phyloP scores from a whole-genome alignment of 192 early-diverging fungal genomes.

The Coemansia erecta region DNA sequence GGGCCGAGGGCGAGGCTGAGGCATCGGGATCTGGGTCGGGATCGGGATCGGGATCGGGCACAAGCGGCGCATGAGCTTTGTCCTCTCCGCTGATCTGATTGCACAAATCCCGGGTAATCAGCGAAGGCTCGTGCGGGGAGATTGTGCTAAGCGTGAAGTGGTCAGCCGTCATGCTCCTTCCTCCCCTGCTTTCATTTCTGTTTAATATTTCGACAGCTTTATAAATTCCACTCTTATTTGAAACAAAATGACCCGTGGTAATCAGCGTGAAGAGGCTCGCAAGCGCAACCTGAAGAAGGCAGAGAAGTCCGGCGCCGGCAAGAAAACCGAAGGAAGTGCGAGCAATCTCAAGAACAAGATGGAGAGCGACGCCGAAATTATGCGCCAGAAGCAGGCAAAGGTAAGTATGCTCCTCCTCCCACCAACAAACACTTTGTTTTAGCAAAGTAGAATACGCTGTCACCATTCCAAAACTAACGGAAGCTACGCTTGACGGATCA shows the following conservation, averaged over 20 bases:
- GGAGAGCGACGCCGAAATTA: slow-evolving; percentile 49
- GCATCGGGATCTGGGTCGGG: too few species aligned
- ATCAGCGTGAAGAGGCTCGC: slow-evolving; percentile 57
- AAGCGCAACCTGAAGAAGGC: slow-evolving; percentile 47
- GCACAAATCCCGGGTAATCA: too few species aligned
- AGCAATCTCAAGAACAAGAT: slow-evolving; percentile 25
- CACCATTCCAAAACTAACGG: background rate
- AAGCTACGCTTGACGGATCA: background rate
- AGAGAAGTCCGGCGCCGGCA: slow-evolving; percentile 29
- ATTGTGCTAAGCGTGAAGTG: too few species aligned
- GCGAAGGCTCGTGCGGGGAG: too few species aligned
- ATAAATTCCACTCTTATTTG: background rate
- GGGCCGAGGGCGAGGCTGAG: too few species aligned
- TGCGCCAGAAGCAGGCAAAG: slow-evolving; percentile 50
- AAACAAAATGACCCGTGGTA: slow-evolving; percentile 54
- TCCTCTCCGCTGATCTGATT: too few species aligned
- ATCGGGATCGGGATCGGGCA: too few species aligned
- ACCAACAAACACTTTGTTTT: too few species aligned
- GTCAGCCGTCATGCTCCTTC: background rate
- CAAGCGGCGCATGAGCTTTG: too few species aligned
- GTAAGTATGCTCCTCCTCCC: slow-evolving; percentile 12
- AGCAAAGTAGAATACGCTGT: too few species aligned
- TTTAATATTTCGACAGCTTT: background rate
- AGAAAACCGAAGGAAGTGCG: slow-evolving; percentile 32
- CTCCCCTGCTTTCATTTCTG: background rate